Percentiles rank a stretch among this genome's conserved stretches.
These are phyloP conservation scores for Gypsophila paniculata DNA, from an alignment of 179 eudicot genomes.

Conservation along the genomic window DNA sequence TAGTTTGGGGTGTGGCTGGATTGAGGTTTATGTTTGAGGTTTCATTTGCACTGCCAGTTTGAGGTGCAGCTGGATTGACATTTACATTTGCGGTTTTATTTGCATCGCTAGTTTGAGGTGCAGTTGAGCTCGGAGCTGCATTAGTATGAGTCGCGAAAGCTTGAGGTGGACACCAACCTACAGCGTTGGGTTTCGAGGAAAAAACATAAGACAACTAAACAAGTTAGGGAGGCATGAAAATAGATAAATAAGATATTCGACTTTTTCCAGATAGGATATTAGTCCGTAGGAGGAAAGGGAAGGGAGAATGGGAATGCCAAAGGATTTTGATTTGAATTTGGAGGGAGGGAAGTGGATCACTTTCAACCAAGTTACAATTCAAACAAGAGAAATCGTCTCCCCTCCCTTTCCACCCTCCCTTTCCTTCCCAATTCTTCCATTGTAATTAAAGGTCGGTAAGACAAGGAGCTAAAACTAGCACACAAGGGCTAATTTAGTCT, in stretches of 20 bases:
- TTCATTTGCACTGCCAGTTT: neutral
- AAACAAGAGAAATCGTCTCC: too few species aligned
- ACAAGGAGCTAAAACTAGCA: neutral
- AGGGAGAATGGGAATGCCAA: too few species aligned
- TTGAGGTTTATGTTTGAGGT: neutral
- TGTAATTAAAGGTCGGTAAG: neutral
- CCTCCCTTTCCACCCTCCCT: too few species aligned
- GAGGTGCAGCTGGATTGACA: neutral
- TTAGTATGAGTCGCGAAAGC: neutral
- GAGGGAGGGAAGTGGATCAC: too few species aligned
- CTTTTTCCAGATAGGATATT: too few species aligned
- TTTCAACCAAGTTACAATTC: too few species aligned
- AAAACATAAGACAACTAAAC: neutral
- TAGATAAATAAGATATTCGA: too few species aligned
- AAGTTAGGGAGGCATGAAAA: neutral
- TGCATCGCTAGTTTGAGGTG: neutral
- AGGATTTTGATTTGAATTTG: too few species aligned
- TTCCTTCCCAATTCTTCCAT: too few species aligned
- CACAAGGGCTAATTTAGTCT: neutral
- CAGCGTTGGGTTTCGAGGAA: neutral
- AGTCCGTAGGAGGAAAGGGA: too few species aligned
- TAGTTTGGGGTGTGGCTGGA: too few species aligned
- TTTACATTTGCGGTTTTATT: too few species aligned
- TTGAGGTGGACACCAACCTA: neutral
- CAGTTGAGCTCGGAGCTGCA: neutral